Base-by-base conservation (phyloP, 352 stramenopile genomes). In the Pythium folliculosum region DNA sequence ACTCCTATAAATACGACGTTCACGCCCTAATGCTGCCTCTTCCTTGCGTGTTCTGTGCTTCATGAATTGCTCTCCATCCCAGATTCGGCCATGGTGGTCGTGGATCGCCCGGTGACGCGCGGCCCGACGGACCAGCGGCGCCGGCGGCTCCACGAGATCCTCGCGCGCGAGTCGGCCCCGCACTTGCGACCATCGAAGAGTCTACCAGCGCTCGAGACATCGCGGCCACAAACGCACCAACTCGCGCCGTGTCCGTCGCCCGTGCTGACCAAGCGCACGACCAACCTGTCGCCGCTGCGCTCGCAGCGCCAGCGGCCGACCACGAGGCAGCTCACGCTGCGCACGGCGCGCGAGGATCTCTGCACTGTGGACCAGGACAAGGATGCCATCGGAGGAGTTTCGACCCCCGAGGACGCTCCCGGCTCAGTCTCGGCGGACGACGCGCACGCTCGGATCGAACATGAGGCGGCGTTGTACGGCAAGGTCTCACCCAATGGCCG, bases 161-260 rank as follows among this genome's bases (percentile, higher is more conserved):
- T 72, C 5, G 65, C 67, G 45, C 65, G 60, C 23, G 60, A 73
- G 32, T 50, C 59, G 3, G 45, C 38, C 52, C 66, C 56, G 43
- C 27, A 43, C 2, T 32, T 83, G 9, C 67, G 68, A 61, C 71
- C 55, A 2, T 60, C 45, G 5, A 77, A 71, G 50, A 89, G 71
- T 47, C 54, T 89, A 7, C 77, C 75, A 2, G 72, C 63, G 1
- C 10, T 71, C 7, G 43, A 67, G 45, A 43, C 25, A 25, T 10
- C 38, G 22, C 16, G 25, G 43, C 17, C 23, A 10, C 27, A 32
- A 5, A 3, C 23, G 14, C 19, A 43, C 27, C 30, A 17, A 32
- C 25, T 55, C 52, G 27, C 53, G 16, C 3, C 40, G 4, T 63
- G 55, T 55, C 43, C 35, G 35, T 70, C 64, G 5, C 64, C 64